phyloP scores from a whole-genome alignment of 1,139 yeast genomes.

The Pneumocystis canis region DNA sequence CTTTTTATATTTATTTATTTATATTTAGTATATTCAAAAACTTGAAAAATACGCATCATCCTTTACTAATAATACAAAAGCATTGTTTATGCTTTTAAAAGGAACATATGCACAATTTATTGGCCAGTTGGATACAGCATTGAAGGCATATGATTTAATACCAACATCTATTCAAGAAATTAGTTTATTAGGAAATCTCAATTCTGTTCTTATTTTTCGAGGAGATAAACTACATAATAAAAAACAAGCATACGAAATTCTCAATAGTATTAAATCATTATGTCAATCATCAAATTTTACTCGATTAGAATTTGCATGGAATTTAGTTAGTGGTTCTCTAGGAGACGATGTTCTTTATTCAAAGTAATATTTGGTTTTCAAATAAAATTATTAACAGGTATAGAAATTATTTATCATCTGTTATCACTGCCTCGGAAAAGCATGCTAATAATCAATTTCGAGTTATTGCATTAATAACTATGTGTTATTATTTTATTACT shows the following conservation, averaged over 20 bases:
- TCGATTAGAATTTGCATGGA: neutral
- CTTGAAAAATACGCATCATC: neutral
- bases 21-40: neutral
- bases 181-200: neutral
- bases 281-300: neutral
- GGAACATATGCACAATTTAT: neutral
- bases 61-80: neutral
- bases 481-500: neutral
- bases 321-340: neutral
- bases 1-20: neutral
- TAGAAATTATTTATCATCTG: neutral
- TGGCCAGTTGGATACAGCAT: neutral
- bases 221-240: neutral
- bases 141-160: neutral
- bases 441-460: neutral
- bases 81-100: neutral
- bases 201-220: neutral
- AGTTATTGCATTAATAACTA: neutral
- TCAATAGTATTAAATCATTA: neutral
- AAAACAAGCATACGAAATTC: neutral
- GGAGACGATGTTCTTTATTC: neutral
- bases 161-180: neutral
- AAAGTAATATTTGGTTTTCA: neutral
- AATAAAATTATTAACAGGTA: neutral
- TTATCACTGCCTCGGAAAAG: neutral